Evolutionary conservation across 192 early-diverging fungal genomes (phyloP), one percentile per base, ranked within the genome.

Genomic region (Coemansia sp.): DNA sequence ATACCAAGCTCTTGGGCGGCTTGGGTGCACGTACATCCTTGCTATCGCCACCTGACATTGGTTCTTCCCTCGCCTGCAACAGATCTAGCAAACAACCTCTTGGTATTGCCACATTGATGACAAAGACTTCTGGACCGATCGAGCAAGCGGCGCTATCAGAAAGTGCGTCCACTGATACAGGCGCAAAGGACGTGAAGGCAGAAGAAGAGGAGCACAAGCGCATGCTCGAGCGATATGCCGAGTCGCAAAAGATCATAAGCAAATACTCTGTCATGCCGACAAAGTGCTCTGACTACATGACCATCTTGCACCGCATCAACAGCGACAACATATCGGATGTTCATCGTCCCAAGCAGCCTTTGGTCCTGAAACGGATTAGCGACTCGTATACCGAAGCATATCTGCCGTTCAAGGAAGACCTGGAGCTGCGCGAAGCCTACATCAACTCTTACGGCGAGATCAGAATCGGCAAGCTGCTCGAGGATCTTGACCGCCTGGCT

Each of bases 401-500:
- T 52, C 73, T 98, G 37, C 91, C 89, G 0, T 94, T 98, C 74
- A 85, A 87, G 65, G 87, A 84, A 64, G 86, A 93, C 41, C 87
- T 90, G 16, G 74, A 79, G 13, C 77, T 95, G 44, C 71, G 87
- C 37, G 93, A 95, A 18, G 88, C 93, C 29, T 98, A 98, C 72
- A 74, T 93, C 71, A 91, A 86, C 74, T 76, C 83, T 29, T 85
- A 88, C 60, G 94, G 95, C 52, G 70, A 73, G 11, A 88, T 96
- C 43, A 84, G 90, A 66, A 76, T 92, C 4, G 94, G 93, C 39
- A 95, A 92, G 76, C 84, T 98, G 15, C 78, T 98, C 35, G 94
- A 95, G 71, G 91, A 93, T 53, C 70, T 93, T 50, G 96, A 98
- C 76, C 88, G 91, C 0, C 71, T 96, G 39, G 94, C 94, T n/a